Percentiles rank a stretch among this genome's conserved stretches.
phyloP scores from a whole-genome alignment of 2,329 filamentous ascomycete species.

The Colletotrichum aenigma region DNA sequence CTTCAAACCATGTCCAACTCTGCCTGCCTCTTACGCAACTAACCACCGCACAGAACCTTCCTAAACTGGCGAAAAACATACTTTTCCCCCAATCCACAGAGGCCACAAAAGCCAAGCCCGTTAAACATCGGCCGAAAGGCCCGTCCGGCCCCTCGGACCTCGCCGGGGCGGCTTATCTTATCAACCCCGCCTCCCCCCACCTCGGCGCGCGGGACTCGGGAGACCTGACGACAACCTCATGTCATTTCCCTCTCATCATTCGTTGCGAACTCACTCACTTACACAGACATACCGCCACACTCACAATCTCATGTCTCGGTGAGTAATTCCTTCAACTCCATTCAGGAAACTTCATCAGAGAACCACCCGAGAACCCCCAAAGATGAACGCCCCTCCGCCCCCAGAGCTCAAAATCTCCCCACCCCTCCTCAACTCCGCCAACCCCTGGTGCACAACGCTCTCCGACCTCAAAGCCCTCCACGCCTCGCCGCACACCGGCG shows the following conservation, averaged over 20 bases:
- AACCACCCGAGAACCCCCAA: not conserved
- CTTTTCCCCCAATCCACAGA: not conserved
- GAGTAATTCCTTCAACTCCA: not conserved
- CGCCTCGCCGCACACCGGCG: conserved; percentile 66
- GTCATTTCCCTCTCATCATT: not conserved
- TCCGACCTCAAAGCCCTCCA: conserved; percentile 68
- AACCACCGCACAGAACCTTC: not conserved
- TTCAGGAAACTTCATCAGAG: not conserved
- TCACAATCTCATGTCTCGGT: not conserved
- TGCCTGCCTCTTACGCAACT: not conserved
- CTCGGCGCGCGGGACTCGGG: not conserved
- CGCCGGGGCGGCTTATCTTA: not conserved
- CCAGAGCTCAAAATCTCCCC: conserved; percentile 56
- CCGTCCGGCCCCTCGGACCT: not conserved
- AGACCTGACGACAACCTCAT: not conserved
- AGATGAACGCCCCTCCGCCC: conserved; percentile 13
- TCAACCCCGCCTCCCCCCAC: not conserved
- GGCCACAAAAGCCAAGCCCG: not conserved
- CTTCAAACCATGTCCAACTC: too few species aligned
- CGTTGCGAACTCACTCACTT: not conserved
- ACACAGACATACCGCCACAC: not conserved
- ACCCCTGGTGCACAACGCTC: conserved; percentile 74
- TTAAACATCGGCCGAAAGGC: not conserved
- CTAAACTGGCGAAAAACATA: not conserved
- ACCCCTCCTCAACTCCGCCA: conserved; percentile 76